Evolutionary conservation across 2,329 filamentous ascomycete genomes (phyloP).

Genomic region (Emmonsia crescens): DNA sequence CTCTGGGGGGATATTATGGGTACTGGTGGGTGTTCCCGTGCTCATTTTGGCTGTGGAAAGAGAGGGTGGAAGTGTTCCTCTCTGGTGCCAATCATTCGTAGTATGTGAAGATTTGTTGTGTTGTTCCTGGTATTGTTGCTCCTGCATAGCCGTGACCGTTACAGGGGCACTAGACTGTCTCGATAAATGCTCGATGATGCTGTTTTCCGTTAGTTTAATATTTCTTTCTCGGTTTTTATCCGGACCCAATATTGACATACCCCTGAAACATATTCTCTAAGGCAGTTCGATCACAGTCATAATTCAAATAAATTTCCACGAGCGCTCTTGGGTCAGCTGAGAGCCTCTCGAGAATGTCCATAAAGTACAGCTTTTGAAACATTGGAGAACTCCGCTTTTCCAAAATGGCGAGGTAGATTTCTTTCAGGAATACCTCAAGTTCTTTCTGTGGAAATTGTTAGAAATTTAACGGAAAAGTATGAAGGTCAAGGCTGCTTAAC

Average conservation of each 20-base stretch:
- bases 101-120: conserved; percentile 50
- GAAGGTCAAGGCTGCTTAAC: background rate
- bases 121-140: conserved; percentile 78
- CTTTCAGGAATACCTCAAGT: conserved; percentile 93
- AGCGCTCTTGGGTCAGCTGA: conserved; percentile 77
- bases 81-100: conserved; percentile 71
- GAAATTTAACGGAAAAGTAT: background rate
- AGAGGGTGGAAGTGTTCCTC: conserved; percentile 74
- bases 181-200: conserved; percentile 85
- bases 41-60: conserved; percentile 68
- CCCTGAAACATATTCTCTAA: conserved; percentile 95
- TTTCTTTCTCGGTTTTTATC: conserved; percentile 3
- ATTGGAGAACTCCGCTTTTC: conserved; percentile 76
- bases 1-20: conserved; percentile 67
- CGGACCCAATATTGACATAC: conserved; percentile 15
- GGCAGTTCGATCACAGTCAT: conserved; percentile 85
- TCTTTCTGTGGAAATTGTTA: conserved; percentile 56
- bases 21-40: conserved; percentile 35
- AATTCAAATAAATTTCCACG: conserved; percentile 95
- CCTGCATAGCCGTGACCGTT: conserved; percentile 61
- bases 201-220: conserved; percentile 20
- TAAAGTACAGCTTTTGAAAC: conserved; percentile 86
- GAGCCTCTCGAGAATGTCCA: conserved; percentile 73
- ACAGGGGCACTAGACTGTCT: conserved; percentile 74
- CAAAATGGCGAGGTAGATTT: conserved; percentile 87